phyloP scores from a whole-genome alignment of 2,329 filamentous ascomycete genomes.

The Xylariales sp. region DNA sequence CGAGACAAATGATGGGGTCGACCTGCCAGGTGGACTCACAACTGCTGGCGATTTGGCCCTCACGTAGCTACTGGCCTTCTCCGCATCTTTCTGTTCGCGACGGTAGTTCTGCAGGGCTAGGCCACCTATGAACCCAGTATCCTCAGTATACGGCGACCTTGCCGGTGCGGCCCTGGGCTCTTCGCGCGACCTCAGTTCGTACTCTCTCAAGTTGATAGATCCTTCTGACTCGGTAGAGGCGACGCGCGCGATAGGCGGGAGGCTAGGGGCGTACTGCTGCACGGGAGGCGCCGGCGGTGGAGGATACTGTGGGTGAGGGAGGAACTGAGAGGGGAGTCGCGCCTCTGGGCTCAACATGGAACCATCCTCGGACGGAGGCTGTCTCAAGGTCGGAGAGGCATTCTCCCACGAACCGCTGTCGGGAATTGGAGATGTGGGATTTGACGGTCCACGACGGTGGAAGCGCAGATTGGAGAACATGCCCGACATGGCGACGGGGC shows the following conservation, averaged over 20 bases:
- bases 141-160: conserved; percentile 29
- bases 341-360: conserved; percentile 44
- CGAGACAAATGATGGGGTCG: conserved; percentile 41
- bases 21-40: conserved; percentile 21
- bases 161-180: conserved; percentile 26
- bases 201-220: conserved; percentile 13
- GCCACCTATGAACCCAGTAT: conserved; percentile 50
- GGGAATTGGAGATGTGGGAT: conserved; percentile 48
- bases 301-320: conserved; percentile 2
- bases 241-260: conserved; percentile 46
- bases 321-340: conserved; percentile 12
- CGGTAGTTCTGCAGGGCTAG: conserved; percentile 48
- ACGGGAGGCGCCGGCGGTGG: conserved; percentile 11
- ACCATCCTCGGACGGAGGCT: conserved; percentile 36
- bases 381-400: conserved; percentile 33
- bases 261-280: conserved; percentile 20
- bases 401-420: conserved; percentile 40
- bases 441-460: conserved; percentile 53
- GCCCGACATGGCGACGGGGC: too few relatives aligned
- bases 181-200: conserved; percentile 12
- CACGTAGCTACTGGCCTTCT: conserved; percentile 12
- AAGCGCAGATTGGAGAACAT: conserved; percentile 55
- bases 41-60: conserved; percentile 15
- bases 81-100: conserved; percentile 28
- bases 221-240: conserved; percentile 34